Evolutionary conservation across 805 yeast genomes (phyloP).

Genomic region (Yarrowia osloensis): DNA sequence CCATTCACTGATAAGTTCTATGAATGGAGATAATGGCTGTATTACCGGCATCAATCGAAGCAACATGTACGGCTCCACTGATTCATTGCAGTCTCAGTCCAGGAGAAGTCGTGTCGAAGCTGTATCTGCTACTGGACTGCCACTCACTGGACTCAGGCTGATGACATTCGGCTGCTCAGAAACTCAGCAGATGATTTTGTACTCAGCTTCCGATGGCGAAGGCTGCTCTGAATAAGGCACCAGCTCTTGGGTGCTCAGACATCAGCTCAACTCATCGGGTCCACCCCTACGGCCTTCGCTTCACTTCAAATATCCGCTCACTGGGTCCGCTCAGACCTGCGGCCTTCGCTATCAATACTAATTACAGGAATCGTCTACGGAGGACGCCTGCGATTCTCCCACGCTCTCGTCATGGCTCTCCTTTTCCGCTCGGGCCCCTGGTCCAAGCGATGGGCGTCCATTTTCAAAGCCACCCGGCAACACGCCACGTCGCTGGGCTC

Average conservation of each 20-base stretch:
- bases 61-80: too few relatives aligned
- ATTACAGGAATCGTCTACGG: slow-evolving; percentile 58
- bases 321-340: background rate
- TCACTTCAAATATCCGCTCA: background rate
- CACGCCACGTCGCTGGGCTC: slow-evolving; percentile 59
- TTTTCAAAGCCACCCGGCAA: slow-evolving; percentile 54
- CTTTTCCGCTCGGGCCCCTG: slow-evolving; percentile 56
- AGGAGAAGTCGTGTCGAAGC: too few relatives aligned
- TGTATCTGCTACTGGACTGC: too few relatives aligned
- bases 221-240: too few relatives aligned
- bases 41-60: too few relatives aligned
- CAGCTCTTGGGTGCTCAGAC: background rate
- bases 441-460: slow-evolving; percentile 49
- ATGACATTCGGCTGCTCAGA: too few relatives aligned
- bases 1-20: too few relatives aligned
- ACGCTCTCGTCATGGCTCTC: slow-evolving; percentile 62
- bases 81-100: too few relatives aligned
- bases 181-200: too few relatives aligned
- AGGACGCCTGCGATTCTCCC: slow-evolving; percentile 61
- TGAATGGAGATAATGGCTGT: too few relatives aligned
- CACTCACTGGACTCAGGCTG: too few relatives aligned
- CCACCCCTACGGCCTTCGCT: background rate
- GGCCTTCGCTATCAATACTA: background rate
- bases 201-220: too few relatives aligned
- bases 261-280: background rate